Evolutionary conservation across 352 stramenopile species (phyloP), one percentile per base, ranked within the genome.

Genomic region (Globisporangium spiculum): DNA sequence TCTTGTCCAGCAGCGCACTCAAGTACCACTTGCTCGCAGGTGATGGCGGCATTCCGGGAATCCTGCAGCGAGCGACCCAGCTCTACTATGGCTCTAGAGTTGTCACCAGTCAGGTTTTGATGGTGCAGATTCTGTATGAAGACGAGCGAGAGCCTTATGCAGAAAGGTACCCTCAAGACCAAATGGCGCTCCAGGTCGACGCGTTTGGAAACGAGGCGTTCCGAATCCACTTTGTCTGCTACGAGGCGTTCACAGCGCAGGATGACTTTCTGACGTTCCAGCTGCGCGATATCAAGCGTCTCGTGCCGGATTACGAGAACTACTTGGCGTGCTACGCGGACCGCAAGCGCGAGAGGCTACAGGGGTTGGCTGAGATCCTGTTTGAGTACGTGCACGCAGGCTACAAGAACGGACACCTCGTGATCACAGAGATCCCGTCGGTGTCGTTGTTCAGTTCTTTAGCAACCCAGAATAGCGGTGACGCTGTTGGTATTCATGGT

Each of bases 401-500:
- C 18, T 92, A 86, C 69, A 93, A 92, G 71, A 84, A 88, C 34
- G 83, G 83, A 2, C 83, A 88, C 27, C 69, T 93, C 6, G 75
- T 92, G 5, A 44, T 93, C 58, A 76, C 74, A 0, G 81, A 93
- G 65, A 41, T 66, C 10, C 71, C 71, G n/a, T 14, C 48, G 6
- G 1, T 16, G 12, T 38, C 52, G 3, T 10, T 57, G 2, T 38
- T 52, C 30, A 55, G 59, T 24, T 32, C 26, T 52, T 18, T 67
- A 55, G 26, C 50, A 38, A n/a, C 12, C 3, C 36, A 38, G 9
- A 38, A 12, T 56, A 74, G n/a, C 46, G 69, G 16, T 46, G 46
- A 22, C n/a, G 1, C 6, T 4, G 9, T 30, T 48, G n/a, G 9
- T 50, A 74, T 26, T 57, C 71, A 16, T 60, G 46, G 57, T 14